Conservation (phyloP, 192 early-diverging fungal genomes). For the Mortierella claussenii region DNA sequence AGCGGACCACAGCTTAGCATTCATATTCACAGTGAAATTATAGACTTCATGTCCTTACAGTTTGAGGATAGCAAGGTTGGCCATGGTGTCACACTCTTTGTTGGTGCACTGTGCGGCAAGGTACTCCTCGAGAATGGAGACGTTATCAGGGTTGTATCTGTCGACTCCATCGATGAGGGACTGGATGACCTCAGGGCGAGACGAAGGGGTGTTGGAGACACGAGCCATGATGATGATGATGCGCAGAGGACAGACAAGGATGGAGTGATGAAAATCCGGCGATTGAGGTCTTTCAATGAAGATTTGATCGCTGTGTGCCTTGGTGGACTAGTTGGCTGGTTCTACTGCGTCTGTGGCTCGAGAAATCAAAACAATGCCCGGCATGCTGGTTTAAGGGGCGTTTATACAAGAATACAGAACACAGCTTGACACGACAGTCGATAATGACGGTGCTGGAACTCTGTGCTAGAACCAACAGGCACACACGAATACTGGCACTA, state of each 20-base stretch:
- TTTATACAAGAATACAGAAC: too few species aligned
- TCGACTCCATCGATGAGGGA: conserved; percentile 82
- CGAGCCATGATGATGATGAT: conserved; percentile 36
- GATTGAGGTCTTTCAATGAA: too few species aligned
- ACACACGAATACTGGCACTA: too few species aligned
- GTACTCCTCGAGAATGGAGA: conserved; percentile 85
- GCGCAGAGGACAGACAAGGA: conserved; percentile 12
- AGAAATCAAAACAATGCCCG: conserved; percentile 41
- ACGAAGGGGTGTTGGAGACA: conserved; percentile 55
- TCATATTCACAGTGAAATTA: too few species aligned
- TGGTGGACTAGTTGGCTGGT: too few species aligned
- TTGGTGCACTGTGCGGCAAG: conserved; percentile 81
- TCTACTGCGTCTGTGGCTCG: background rate
- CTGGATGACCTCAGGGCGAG: conserved; percentile 81
- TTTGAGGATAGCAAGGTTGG: conserved; percentile 92
- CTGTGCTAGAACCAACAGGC: too few species aligned
- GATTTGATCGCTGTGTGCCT: too few species aligned
- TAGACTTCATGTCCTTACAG: conserved; percentile 68
- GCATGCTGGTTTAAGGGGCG: conserved; percentile 12
- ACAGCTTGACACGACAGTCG: too few species aligned
- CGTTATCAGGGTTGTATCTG: conserved; percentile 93
- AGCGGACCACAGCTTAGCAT: too few species aligned
- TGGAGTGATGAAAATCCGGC: conserved; percentile 2
- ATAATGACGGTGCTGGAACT: too few species aligned
- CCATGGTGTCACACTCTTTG: conserved; percentile 88